Conservation (phyloP, 169 alveolate genomes). For the Plasmodium vivax region DNA sequence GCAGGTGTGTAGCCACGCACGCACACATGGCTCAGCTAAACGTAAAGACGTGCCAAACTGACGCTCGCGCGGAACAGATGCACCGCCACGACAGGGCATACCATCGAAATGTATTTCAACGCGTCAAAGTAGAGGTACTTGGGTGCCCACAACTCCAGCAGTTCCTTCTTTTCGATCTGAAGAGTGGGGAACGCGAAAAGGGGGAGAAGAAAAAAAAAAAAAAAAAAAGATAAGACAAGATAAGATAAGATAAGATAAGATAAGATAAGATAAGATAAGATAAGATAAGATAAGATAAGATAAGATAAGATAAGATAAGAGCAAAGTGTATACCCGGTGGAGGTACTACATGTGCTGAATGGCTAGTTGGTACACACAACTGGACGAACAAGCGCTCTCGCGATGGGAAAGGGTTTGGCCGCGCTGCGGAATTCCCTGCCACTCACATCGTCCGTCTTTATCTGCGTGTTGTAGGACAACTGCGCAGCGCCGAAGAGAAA, state of each 20-base stretch:
- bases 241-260: background rate
- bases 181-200: background rate
- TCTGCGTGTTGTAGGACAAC: slow-evolving; percentile 83
- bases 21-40: background rate
- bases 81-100: background rate
- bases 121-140: slow-evolving; percentile 65
- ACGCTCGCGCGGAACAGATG: background rate
- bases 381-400: background rate
- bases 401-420: slow-evolving; percentile 24
- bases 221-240: background rate
- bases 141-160: slow-evolving; percentile 62
- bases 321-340: background rate
- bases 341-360: background rate
- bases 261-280: background rate
- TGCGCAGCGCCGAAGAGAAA: slow-evolving; percentile 97
- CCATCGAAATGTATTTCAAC: slow-evolving; percentile 48
- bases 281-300: background rate
- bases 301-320: background rate
- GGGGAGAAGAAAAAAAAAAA: background rate
- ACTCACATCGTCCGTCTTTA: slow-evolving; percentile 77
- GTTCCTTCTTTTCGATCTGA: slow-evolving; percentile 51
- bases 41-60: background rate
- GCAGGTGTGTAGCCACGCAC: background rate
- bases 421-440: background rate
- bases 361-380: too few relatives aligned